Conservation (phyloP, 371 early-diverging fungal species). For the Zychaea mexicana region DNA sequence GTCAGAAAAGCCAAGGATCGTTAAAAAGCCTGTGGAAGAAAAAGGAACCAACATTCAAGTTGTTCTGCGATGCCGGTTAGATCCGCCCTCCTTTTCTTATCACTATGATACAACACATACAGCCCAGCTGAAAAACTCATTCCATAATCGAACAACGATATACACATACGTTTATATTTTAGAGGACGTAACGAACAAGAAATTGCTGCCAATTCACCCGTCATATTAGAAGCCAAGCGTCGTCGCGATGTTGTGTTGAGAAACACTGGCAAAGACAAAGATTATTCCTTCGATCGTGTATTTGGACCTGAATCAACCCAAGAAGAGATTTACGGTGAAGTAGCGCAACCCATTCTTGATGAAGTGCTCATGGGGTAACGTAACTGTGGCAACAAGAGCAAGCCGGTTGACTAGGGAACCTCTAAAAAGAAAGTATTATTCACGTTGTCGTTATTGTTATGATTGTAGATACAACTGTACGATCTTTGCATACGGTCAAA, state of each 20-base stretch:
- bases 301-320: constrained; percentile 89
- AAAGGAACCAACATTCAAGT: constrained; percentile 66
- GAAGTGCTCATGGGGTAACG: constrained; percentile 61
- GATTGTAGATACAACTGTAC: constrained; percentile 87
- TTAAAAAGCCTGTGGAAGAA: constrained; percentile 12
- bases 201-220: constrained; percentile 32
- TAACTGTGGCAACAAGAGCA: not conserved
- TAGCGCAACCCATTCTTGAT: constrained; percentile 82
- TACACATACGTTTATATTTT: too few relatives aligned
- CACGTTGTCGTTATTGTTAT: not conserved
- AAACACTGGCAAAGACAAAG: constrained; percentile 48
- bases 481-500: constrained; percentile 96
- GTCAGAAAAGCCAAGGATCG: constrained; percentile 1
- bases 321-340: constrained; percentile 79
- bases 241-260: constrained; percentile 37
- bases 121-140: too few relatives aligned
- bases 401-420: too few relatives aligned
- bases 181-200: constrained; percentile 45
- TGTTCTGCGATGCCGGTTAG: constrained; percentile 70
- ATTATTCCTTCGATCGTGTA: constrained; percentile 91
- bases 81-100: not conserved
- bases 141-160: too few relatives aligned
- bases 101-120: too few relatives aligned
- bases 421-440: not conserved
- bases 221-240: constrained; percentile 28